phyloP scores from a whole-genome alignment of 305 asterid genomes.

The Vinca major region DNA sequence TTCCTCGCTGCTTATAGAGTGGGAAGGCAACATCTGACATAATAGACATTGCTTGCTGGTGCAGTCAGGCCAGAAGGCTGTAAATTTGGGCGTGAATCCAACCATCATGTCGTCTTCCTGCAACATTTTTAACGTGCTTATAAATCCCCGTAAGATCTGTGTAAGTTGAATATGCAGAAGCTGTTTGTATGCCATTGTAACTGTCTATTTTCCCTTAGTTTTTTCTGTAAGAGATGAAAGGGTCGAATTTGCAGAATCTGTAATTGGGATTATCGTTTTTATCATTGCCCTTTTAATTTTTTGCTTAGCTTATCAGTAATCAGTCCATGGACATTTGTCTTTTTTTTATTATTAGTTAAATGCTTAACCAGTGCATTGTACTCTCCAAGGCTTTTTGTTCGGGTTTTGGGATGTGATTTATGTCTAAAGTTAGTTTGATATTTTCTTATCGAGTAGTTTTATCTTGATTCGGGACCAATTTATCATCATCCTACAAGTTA shows the following conservation, averaged over 20 bases:
- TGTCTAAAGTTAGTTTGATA: too few relatives aligned
- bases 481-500: too few relatives aligned
- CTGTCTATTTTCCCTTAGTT: background rate
- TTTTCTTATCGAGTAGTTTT: too few relatives aligned
- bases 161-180: slow-evolving; percentile 13
- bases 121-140: slow-evolving; percentile 15
- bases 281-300: background rate
- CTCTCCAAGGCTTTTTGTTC: too few relatives aligned
- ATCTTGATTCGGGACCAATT: too few relatives aligned
- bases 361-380: too few relatives aligned
- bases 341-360: background rate
- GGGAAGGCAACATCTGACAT: slow-evolving; percentile 9
- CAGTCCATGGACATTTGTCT: background rate
- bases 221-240: slow-evolving; percentile 20
- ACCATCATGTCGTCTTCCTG: slow-evolving; percentile 24
- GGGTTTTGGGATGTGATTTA: too few relatives aligned
- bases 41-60: slow-evolving; percentile 15
- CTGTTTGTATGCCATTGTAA: slow-evolving; percentile 30
- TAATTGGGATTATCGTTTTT: slow-evolving; percentile 1
- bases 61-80: slow-evolving; percentile 22
- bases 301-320: background rate
- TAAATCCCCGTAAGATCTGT: slow-evolving; percentile 13
- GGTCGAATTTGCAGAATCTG: slow-evolving; percentile 9
- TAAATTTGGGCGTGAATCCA: slow-evolving; percentile 23
- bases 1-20: slow-evolving; percentile 33